Conservation (phyloP, 1,284 basidiomycete genomes). For the Malassezia slooffiae region DNA sequence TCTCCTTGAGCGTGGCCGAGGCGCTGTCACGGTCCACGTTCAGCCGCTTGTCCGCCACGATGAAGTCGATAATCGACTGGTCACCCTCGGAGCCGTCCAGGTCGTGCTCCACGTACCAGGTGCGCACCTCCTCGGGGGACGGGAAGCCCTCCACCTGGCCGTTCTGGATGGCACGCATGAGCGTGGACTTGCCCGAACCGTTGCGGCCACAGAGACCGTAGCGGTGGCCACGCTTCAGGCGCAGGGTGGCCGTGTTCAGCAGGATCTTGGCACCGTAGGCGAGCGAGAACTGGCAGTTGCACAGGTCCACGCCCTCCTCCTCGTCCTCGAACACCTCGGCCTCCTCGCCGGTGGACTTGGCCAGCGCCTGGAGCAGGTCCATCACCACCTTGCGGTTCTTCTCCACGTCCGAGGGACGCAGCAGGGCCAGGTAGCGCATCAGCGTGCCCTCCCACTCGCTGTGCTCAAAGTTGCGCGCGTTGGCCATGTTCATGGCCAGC, state of each 20-base stretch:
- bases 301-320: constrained; percentile 47
- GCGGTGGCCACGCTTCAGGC: constrained; percentile 46
- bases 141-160: constrained; percentile 48
- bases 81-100: constrained; percentile 46
- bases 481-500: constrained; percentile 44
- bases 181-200: constrained; percentile 47
- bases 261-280: constrained; percentile 48
- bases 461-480: constrained; percentile 44
- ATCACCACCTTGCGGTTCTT: constrained; percentile 29
- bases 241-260: constrained; percentile 46
- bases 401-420: constrained; percentile 37
- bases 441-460: constrained; percentile 44
- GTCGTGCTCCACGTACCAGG: constrained; percentile 48
- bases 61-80: constrained; percentile 44
- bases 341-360: constrained; percentile 41
- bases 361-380: constrained; percentile 34
- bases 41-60: constrained; percentile 42
- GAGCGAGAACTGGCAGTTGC: constrained; percentile 48
- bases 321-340: constrained; percentile 47
- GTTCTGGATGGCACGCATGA: constrained; percentile 47
- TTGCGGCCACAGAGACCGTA: constrained; percentile 47
- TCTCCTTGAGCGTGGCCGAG: constrained; percentile 35
- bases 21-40: constrained; percentile 35
- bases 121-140: constrained; percentile 45
- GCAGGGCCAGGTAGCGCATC: constrained; percentile 40